Base-by-base conservation (phyloP, 1,284 basidiomycete genomes). In the Tetrapyrgos nigripes region DNA sequence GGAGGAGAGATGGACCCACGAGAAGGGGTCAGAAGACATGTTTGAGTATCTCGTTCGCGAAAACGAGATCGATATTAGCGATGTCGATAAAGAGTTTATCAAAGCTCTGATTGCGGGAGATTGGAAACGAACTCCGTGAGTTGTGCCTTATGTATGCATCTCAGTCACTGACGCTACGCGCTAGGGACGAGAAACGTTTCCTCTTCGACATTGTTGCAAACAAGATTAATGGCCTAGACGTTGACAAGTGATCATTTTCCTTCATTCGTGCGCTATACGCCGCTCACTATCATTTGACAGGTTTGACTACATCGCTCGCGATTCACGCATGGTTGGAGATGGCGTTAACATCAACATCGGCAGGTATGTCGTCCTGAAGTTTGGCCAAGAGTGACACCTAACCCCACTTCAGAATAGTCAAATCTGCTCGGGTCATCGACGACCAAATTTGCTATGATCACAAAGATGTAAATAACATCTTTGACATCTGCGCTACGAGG, bases 181-280 rank as follows among this genome's bases (percentile, higher is more conserved):
- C 13, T 27, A 61, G 51, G 9, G 64, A 70, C 14, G 83, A 85
- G 65, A 85, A 85, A 59, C 62, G 64, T 0, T 85, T 83, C 60
- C 67, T 86, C 0, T 86, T 86, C 65, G 88, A 93, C 58, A 92
- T 93, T 51, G 89, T 93, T 3, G 87, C 87, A 0, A 93, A 93
- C 73, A 83, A 84, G 69, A 77, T 84, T 3, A 93, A 93, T 59
- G 91, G 91, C 0, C 78, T 93, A 6, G 91, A 93, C 65, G 91
- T 93, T 3, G 92, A 93, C 78, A 93, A 92, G 89, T 89, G 55
- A 49, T 73, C 69, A 48, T 4, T 28, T 50, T 57, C 19, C 28
- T 40, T 31, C 52, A 17, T 43, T 64, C 2, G 50, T 37, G 19
- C 37, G 17, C 17, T 9, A 2, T 14, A 11, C 17, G 17, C 27